Evolutionary conservation across 2,329 filamentous ascomycete genomes (phyloP), one percentile per base, ranked within the genome.

Genomic region (Orbilia ellipsospora): DNA sequence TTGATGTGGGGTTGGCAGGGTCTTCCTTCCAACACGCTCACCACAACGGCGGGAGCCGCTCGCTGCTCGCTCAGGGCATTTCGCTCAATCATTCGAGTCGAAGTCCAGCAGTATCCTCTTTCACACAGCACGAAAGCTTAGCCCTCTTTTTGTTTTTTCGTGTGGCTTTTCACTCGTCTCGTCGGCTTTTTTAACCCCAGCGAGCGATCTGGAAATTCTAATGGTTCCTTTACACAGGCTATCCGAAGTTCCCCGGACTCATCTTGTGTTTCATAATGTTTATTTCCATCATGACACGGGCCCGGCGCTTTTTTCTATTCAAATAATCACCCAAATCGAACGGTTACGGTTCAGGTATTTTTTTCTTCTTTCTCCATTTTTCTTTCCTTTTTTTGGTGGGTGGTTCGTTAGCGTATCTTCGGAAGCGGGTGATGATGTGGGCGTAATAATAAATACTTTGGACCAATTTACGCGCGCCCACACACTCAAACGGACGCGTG

Each of bases 1-100:
- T 57, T 69, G 66, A 72, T 64, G 61, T 61, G 68, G 68, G 61
- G 68, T 73, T 51, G 45, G 56, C 23, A 28, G 50, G 56, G 45
- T 6, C 31, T 36, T 36, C 31, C 31, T 36, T 36, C 31, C 31
- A 36, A 36, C 31, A 36, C 31, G 31, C 31, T 36, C 31, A 36
- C 31, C 31, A 36, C 48, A 52, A 42, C 44, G 1, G 31, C 31
- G 31, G 31, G 31, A 2, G 10, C 31, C 31, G 23, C 23, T 23
- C 2, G 23, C 23, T 10, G 31, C 31, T 7, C 31, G 31, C 10
- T 36, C 31, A 7, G 31, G 5, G 31, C 31, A 36, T 10, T 36
- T 36, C 10, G 31, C 5, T 36, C 31, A 36, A 36, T 36, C 44
- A n/a, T 48, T 48, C 23, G 23, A 23, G 2, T 23, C 23, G 23